phyloP scores from a whole-genome alignment of 2,329 filamentous ascomycete genomes.

The Arachnopeziza araneosa region DNA sequence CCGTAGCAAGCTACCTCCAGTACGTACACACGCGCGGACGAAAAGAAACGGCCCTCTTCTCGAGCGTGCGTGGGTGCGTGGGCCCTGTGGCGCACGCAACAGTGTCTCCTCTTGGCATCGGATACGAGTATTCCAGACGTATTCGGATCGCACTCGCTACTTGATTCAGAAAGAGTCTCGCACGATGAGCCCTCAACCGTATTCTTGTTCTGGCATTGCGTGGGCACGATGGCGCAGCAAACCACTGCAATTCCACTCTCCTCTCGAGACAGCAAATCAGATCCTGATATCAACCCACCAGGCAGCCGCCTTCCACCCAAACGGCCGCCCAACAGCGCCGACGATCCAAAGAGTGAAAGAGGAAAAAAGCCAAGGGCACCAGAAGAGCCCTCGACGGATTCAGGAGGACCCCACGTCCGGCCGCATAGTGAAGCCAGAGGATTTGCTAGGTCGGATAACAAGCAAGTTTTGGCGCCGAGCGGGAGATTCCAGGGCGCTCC shows the following conservation, averaged over 20 bases:
- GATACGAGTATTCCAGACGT: not conserved
- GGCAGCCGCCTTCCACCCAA: not conserved
- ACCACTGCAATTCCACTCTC: not conserved
- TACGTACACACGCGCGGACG: not conserved
- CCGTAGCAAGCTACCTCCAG: too few relatives aligned
- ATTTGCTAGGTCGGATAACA: not conserved
- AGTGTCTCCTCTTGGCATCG: not conserved
- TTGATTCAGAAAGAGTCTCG: not conserved
- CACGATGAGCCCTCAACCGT: not conserved
- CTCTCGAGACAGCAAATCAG: not conserved
- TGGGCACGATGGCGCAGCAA: not conserved
- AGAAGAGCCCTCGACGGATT: not conserved
- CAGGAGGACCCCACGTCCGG: not conserved
- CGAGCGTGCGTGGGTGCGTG: too few relatives aligned
- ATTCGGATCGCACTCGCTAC: not conserved
- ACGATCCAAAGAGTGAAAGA: not conserved
- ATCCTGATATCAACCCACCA: not conserved
- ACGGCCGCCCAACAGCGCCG: too few relatives aligned
- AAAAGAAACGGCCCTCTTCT: not conserved
- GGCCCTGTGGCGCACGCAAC: too few relatives aligned
- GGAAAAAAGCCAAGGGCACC: not conserved
- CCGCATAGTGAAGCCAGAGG: not conserved
- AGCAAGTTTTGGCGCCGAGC: not conserved
- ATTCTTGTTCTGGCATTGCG: not conserved
- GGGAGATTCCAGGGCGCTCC: not conserved